Base-by-base conservation (phyloP, 768 basidiomycete species). In the Suillus plorans region DNA sequence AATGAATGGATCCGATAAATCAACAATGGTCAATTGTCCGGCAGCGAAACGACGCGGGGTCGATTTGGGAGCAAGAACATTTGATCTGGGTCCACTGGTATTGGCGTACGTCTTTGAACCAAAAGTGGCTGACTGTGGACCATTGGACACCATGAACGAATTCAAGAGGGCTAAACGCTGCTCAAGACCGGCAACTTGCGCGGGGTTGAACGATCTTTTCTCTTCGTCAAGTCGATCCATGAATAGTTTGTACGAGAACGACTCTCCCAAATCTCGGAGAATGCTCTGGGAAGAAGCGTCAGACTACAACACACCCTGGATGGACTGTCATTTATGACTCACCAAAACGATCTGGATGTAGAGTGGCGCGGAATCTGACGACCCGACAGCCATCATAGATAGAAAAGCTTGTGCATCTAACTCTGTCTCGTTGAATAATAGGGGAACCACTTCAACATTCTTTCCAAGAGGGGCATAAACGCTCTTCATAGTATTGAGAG, bases 291-390 rank as follows among this genome's bases (percentile, higher is more conserved):
- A 25, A 22, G 49, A 65, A 36, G 22, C 25, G 16, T 7, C 63
- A 37, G 8, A 60, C 65, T 62, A 37, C 20, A 50, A 41, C 13
- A 60, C 10, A 37, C 39, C 44, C 9, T 64, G 44, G 5, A 60
- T 47, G 41, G 25, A 62, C 62, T n/a, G 5, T n/a, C 65, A 42
- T 56, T 2, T 36, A 39, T 44, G 31, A 70, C 82, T 65, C 67
- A 87, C 88, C 70, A 89, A 65, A 42, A 89, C 74, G 0, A 84
- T 80, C 57, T 89, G 88, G 73, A 89, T 82, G 70, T 89, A 89
- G 4, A 89, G 68, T 0, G 87, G 88, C 0, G 85, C 81, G 2
- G 77, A 73, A 2, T 86, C 84, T 1, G 84, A 81, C 0, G 82
- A 81, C 3, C 79, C 82, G 6, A 88, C 77, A 0, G 86, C 83